These are phyloP conservation scores for Penstemon newberryi DNA, from an alignment of 257 asterid species.

Conservation along the genomic window DNA sequence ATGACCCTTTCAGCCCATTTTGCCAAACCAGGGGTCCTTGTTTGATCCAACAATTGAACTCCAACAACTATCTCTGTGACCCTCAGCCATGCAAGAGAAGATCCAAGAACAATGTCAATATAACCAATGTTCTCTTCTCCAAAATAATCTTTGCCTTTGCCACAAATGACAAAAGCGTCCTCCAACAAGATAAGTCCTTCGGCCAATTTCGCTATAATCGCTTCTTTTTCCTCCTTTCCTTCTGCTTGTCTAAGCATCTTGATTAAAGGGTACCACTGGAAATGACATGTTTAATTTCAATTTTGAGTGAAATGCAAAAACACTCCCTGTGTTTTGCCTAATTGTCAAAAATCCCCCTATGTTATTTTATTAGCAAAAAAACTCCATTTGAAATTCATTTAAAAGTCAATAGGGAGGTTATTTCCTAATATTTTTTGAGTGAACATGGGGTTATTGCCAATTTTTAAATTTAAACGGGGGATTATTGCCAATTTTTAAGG, in stretches of 20 bases:
- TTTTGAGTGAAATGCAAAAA: too few species aligned
- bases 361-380: too few species aligned
- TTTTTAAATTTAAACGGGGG: too few species aligned
- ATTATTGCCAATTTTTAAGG: too few species aligned
- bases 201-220: constrained; percentile 17
- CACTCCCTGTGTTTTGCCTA: too few species aligned
- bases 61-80: constrained; percentile 34
- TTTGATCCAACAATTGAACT: constrained; percentile 41
- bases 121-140: constrained; percentile 60
- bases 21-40: constrained; percentile 45
- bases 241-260: constrained; percentile 33
- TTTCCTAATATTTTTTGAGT: too few species aligned
- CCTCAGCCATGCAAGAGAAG: constrained; percentile 46
- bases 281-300: neutral
- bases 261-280: constrained; percentile 61
- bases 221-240: constrained; percentile 44
- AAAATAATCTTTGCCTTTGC: constrained; percentile 54
- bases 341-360: too few species aligned
- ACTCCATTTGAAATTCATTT: too few species aligned
- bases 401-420: too few species aligned
- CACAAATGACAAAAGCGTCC: constrained; percentile 48
- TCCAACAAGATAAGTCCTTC: constrained; percentile 54
- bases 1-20: constrained; percentile 51
- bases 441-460: too few species aligned
- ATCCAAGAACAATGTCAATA: constrained; percentile 65